These are phyloP conservation scores for Eruca vesicaria DNA, from an alignment of 441 rosid species.

Conservation along the genomic window DNA sequence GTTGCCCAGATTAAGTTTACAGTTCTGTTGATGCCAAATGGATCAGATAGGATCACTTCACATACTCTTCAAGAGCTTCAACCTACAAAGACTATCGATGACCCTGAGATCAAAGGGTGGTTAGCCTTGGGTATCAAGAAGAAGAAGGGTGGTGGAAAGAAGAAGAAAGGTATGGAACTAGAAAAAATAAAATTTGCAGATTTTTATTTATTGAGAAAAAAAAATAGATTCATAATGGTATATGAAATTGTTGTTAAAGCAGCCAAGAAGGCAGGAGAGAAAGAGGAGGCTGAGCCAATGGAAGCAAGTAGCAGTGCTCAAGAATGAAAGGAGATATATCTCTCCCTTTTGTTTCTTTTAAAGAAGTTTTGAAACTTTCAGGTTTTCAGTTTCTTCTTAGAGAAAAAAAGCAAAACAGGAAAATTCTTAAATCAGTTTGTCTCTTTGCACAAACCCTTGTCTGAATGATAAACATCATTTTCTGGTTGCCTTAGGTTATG, in stretches of 20 bases:
- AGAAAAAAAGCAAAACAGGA: not conserved
- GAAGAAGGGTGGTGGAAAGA: slow-evolving; percentile 97
- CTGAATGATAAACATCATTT: not conserved
- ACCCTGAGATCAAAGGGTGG: slow-evolving; percentile 96
- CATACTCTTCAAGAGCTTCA: slow-evolving; percentile 77
- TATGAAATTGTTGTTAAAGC: slow-evolving; percentile 27
- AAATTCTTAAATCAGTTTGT: not conserved
- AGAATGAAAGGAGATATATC: slow-evolving; percentile 37
- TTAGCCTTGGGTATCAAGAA: slow-evolving; percentile 84
- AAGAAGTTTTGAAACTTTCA: slow-evolving; percentile 31
- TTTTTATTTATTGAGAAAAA: not conserved
- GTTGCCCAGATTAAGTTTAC: slow-evolving; percentile 94
- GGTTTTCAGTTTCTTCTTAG: slow-evolving; percentile 8
- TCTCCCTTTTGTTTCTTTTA: slow-evolving; percentile 21
- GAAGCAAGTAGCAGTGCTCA: slow-evolving; percentile 53
- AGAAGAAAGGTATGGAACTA: slow-evolving; percentile 75
- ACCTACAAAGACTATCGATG: slow-evolving; percentile 70
- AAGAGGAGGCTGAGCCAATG: slow-evolving; percentile 67
- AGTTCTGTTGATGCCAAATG: slow-evolving; percentile 89
- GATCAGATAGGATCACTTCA: slow-evolving; percentile 83
- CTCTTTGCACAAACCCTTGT: not conserved
- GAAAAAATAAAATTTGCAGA: not conserved
- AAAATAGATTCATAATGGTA: not conserved
- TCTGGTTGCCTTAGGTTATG: not conserved
- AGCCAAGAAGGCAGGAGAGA: slow-evolving; percentile 84